phyloP scores from a whole-genome alignment of 2,329 filamentous ascomycete species.

The Colletotrichum aenigma region DNA sequence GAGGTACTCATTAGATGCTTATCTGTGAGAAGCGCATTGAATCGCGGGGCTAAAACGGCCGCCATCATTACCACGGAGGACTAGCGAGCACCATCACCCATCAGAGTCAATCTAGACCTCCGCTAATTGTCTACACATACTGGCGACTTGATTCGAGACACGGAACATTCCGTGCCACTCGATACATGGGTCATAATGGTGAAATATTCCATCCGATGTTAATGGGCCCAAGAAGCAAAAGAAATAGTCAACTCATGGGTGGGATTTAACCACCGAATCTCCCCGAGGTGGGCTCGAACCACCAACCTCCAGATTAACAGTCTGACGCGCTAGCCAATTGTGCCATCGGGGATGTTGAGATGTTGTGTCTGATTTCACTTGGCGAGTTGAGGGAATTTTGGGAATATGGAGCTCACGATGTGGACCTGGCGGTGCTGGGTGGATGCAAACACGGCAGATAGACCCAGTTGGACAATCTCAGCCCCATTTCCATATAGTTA shows the following conservation, averaged over 20 bases:
- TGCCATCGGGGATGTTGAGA: conserved; percentile 19
- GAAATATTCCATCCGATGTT: not conserved
- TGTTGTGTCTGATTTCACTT: not conserved
- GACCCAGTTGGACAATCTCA: not conserved
- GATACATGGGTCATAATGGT: not conserved
- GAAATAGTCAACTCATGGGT: not conserved
- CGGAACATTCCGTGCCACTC: not conserved
- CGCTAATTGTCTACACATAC: not conserved
- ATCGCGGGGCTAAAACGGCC: not conserved
- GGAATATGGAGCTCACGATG: not conserved
- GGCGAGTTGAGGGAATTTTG: not conserved
- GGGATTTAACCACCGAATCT: conserved; percentile 8
- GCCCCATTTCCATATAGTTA: not conserved
- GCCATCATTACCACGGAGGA: not conserved
- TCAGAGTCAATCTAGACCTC: not conserved
- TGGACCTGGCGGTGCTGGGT: not conserved
- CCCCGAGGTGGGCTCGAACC: conserved; percentile 21
- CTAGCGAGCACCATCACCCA: not conserved
- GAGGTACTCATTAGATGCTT: not conserved
- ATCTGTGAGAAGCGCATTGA: not conserved
- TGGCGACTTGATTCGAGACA: not conserved
- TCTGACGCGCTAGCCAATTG: conserved; percentile 21
- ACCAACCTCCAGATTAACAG: conserved; percentile 21
- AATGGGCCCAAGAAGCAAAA: not conserved
- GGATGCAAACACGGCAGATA: not conserved